Evolutionary conservation across 768 basidiomycete genomes (phyloP).

Genomic region (Lactarius quietus): DNA sequence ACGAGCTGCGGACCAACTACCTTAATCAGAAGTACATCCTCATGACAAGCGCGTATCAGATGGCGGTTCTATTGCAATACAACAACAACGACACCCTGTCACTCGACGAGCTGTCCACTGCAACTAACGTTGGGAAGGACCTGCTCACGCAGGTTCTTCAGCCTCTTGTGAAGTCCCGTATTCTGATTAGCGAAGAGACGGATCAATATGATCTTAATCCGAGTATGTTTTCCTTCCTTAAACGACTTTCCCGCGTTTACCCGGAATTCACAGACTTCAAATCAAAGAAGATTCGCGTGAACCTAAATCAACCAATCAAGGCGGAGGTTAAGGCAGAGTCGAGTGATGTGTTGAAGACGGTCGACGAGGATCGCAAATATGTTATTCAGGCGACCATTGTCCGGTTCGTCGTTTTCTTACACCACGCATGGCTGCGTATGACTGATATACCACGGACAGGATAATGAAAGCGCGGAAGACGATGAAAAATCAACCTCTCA

Average conservation of each 20-base stretch:
- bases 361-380: conserved; percentile 96
- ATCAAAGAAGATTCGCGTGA: conserved; percentile 90
- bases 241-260: neutral
- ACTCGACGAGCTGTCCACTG: conserved; percentile 70
- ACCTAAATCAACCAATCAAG: conserved; percentile 89
- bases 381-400: conserved; percentile 95
- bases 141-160: conserved; percentile 67
- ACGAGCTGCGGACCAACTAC: conserved; percentile 92
- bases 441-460: conserved; percentile 37
- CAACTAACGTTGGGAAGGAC: conserved; percentile 79
- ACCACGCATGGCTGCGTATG: conserved; percentile 10
- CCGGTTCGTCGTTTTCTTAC: conserved; percentile 41
- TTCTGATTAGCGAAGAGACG: conserved; percentile 82
- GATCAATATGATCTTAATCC: conserved; percentile 94
- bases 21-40: conserved; percentile 93
- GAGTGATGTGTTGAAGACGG: conserved; percentile 85
- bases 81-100: conserved; percentile 88
- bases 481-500: conserved; percentile 89
- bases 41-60: conserved; percentile 93
- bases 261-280: conserved; percentile 60
- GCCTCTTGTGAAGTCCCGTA: conserved; percentile 71
- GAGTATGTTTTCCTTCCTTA: conserved; percentile 36
- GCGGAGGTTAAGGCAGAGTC: conserved; percentile 91
- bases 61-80: conserved; percentile 91
- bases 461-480: conserved; percentile 96